phyloP scores from a whole-genome alignment of 306 rosid genomes.

The Myrica gale region DNA sequence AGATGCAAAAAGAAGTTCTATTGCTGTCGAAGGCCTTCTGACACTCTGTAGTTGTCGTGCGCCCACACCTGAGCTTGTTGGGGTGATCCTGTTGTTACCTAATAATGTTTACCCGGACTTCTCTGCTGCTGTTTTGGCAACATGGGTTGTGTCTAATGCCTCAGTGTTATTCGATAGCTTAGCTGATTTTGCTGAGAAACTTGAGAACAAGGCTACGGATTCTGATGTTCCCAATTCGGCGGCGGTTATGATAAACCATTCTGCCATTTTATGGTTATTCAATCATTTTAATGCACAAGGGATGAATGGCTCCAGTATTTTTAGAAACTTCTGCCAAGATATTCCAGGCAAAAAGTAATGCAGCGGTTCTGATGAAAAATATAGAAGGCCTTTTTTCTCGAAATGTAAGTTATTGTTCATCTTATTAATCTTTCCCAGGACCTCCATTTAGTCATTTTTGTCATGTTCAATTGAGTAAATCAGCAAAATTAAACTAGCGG shows the following conservation, averaged over 20 bases:
- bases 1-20: slow-evolving; percentile 25
- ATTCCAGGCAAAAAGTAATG: slow-evolving; percentile 10
- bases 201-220: slow-evolving; percentile 16
- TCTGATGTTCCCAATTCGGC: background rate
- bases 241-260: slow-evolving; percentile 30
- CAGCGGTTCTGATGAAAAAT: background rate
- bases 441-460: background rate
- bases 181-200: slow-evolving; percentile 27
- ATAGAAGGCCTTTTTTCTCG: background rate
- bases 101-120: slow-evolving; percentile 27
- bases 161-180: slow-evolving; percentile 27
- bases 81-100: slow-evolving; percentile 35
- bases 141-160: slow-evolving; percentile 29
- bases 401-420: background rate
- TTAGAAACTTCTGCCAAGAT: slow-evolving; percentile 1
- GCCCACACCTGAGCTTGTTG: slow-evolving; percentile 39
- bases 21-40: slow-evolving; percentile 33
- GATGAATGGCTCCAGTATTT: slow-evolving; percentile 18
- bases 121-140: slow-evolving; percentile 27
- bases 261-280: slow-evolving; percentile 34
- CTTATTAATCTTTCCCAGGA: background rate
- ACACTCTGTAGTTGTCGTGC: slow-evolving; percentile 24
- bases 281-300: slow-evolving; percentile 28
- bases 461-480: too few species aligned
- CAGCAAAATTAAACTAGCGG: too few species aligned